Evolutionary conservation across 495 filamentous ascomycete genomes (phyloP).

Genomic region (Penicillium salamii): DNA sequence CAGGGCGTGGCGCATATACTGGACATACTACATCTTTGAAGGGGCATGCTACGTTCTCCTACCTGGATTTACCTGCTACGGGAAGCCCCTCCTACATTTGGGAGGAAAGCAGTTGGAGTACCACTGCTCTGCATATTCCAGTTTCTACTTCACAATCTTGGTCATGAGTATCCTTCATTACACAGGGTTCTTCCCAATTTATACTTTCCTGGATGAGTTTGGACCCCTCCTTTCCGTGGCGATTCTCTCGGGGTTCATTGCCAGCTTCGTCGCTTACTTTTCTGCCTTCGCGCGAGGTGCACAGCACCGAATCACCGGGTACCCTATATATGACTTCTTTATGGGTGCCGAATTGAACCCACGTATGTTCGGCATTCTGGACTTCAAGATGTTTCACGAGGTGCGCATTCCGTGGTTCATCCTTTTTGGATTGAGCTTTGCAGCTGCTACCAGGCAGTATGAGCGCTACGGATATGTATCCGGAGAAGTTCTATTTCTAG

Average conservation of each 20-base stretch:
- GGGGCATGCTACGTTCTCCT: slow-evolving; percentile 70
- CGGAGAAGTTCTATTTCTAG: slow-evolving; percentile 75
- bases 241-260: slow-evolving; percentile 77
- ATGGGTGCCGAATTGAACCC: slow-evolving; percentile 98
- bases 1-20: slow-evolving; percentile 83
- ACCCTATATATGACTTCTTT: slow-evolving; percentile 93
- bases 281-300: slow-evolving; percentile 60
- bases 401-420: slow-evolving; percentile 96
- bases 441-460: slow-evolving; percentile 80
- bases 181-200: slow-evolving; percentile 72
- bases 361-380: slow-evolving; percentile 72
- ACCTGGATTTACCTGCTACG: slow-evolving; percentile 74
- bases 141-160: slow-evolving; percentile 75
- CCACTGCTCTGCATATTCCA: slow-evolving; percentile 76
- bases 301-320: slow-evolving; percentile 84
- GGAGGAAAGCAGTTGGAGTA: slow-evolving; percentile 74
- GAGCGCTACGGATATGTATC: slow-evolving; percentile 85
- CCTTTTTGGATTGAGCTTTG: slow-evolving; percentile 71
- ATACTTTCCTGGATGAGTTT: slow-evolving; percentile 86
- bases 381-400: slow-evolving; percentile 99
- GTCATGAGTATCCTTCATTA: slow-evolving; percentile 61
- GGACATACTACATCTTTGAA: slow-evolving; percentile 77
- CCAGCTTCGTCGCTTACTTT: slow-evolving; percentile 69
- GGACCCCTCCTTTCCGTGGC: slow-evolving; percentile 82
- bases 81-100: slow-evolving; percentile 66